Percentiles rank a stretch among this genome's conserved stretches.
phyloP scores from a whole-genome alignment of 129 eudicot species.

The Smallanthus sonchifolius region DNA sequence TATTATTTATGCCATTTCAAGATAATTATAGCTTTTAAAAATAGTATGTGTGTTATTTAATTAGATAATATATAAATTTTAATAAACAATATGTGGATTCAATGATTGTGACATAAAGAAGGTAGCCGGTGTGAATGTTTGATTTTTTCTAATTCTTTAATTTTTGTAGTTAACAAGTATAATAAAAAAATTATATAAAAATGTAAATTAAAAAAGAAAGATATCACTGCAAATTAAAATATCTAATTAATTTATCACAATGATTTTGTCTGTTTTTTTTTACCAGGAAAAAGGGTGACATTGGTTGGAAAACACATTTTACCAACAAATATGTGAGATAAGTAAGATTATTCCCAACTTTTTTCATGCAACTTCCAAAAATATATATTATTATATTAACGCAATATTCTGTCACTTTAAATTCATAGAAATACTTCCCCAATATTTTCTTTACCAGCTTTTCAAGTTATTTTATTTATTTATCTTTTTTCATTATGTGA shows the following conservation, averaged over 20 bases:
- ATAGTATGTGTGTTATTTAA: not conserved
- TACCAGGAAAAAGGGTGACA: not conserved
- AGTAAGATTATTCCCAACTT: constrained; percentile 9
- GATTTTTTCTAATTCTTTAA: not conserved
- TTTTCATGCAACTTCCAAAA: constrained; percentile 2
- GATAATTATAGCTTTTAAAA: not conserved
- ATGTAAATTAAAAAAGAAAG: not conserved
- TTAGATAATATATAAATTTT: not conserved
- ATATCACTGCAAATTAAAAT: not conserved
- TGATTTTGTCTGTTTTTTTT: not conserved
- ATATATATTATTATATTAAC: not conserved
- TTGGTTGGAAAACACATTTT: constrained; percentile 8
- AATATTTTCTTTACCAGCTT: constrained; percentile 19
- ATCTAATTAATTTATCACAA: not conserved
- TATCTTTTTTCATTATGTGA: not conserved
- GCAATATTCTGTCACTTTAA: constrained; percentile 5
- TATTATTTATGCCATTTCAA: constrained; percentile 20
- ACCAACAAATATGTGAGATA: constrained; percentile 1
- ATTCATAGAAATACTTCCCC: constrained; percentile 12
- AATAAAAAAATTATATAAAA: not conserved
- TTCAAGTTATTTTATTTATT: not conserved
- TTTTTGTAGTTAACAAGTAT: not conserved
- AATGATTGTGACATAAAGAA: not conserved
- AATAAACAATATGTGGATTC: not conserved
- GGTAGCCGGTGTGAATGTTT: not conserved